Conservation (phyloP, 495 filamentous ascomycete species). For the Aspergillus sclerotioniger region DNA sequence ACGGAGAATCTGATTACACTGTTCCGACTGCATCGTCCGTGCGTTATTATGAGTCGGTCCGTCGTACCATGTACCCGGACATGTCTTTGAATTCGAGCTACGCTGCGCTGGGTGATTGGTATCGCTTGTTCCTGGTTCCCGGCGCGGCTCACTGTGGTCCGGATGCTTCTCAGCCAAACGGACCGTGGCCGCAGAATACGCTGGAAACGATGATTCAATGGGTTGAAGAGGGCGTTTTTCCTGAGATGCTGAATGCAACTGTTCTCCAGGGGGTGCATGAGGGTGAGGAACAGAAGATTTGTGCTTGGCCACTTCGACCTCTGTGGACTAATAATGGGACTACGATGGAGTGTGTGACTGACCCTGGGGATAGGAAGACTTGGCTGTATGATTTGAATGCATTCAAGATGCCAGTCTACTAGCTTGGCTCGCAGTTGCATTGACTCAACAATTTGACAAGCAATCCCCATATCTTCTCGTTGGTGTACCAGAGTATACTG, state of each 20-base stretch:
- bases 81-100: conserved; percentile 36
- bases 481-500: no score
- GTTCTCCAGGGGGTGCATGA: conserved; percentile 26
- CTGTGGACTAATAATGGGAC: conserved; percentile 33
- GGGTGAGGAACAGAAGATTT: conserved; percentile 41
- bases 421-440: neutral
- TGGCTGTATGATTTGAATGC: conserved; percentile 29
- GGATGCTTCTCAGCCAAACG: conserved; percentile 38
- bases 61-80: conserved; percentile 45
- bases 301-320: conserved; percentile 48
- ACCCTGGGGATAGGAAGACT: conserved; percentile 30
- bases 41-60: conserved; percentile 49
- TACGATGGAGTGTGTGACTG: conserved; percentile 35
- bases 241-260: conserved; percentile 36
- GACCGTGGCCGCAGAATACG: conserved; percentile 43
- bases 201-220: conserved; percentile 43
- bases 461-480: no score
- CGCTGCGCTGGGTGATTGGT: conserved; percentile 46
- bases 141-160: conserved; percentile 47
- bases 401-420: conserved; percentile 16
- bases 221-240: conserved; percentile 48
- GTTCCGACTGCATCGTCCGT: conserved; percentile 48
- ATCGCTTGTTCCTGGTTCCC: conserved; percentile 48
- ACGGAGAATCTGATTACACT: conserved; percentile 50
- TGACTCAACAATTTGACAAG: no score